These are phyloP conservation scores for Trichosporon sp. DNA, from an alignment of 1,284 basidiomycete genomes.

Conservation along the genomic window DNA sequence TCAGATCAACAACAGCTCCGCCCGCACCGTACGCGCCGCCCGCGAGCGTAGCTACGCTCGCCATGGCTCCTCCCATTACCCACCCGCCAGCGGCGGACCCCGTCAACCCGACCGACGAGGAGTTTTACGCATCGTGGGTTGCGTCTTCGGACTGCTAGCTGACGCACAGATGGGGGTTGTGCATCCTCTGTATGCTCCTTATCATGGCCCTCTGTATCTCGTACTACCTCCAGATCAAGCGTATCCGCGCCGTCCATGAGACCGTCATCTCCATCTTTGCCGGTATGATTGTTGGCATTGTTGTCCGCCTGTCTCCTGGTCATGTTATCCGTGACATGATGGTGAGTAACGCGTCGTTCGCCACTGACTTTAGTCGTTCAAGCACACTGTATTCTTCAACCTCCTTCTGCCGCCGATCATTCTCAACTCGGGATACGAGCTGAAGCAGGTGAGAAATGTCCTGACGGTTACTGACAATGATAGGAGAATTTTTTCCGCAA, in stretches of 20 bases:
- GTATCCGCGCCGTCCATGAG: conserved; percentile 94
- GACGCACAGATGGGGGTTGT: conserved; percentile 71
- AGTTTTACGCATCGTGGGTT: conserved; percentile 76
- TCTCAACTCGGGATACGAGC: conserved; percentile 94
- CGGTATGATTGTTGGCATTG: conserved; percentile 89
- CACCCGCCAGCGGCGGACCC: conserved; percentile 41
- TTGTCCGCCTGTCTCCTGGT: conserved; percentile 86
- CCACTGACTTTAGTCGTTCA: conserved; percentile 70
- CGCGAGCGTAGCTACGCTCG: conserved; percentile 8
- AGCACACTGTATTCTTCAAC: conserved; percentile 98
- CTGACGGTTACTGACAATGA: not conserved
- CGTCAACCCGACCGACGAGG: conserved; percentile 67
- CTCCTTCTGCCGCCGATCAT: conserved; percentile 96
- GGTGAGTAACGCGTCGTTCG: conserved; percentile 63
- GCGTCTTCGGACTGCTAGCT: not conserved
- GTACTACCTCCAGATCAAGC: conserved; percentile 96
- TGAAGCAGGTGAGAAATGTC: conserved; percentile 73
- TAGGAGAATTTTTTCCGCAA: conserved; percentile 98
- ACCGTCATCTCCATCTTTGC: conserved; percentile 94
- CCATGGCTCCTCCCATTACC: conserved; percentile 34
- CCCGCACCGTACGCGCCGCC: not conserved
- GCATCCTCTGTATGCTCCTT: conserved; percentile 90
- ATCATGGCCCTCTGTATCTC: conserved; percentile 93
- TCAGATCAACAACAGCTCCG: conserved; percentile 5
- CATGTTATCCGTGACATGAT: conserved; percentile 96